These are phyloP conservation scores for Petrea volubilis DNA, from an alignment of 257 asterid genomes.

Conservation along the genomic window DNA sequence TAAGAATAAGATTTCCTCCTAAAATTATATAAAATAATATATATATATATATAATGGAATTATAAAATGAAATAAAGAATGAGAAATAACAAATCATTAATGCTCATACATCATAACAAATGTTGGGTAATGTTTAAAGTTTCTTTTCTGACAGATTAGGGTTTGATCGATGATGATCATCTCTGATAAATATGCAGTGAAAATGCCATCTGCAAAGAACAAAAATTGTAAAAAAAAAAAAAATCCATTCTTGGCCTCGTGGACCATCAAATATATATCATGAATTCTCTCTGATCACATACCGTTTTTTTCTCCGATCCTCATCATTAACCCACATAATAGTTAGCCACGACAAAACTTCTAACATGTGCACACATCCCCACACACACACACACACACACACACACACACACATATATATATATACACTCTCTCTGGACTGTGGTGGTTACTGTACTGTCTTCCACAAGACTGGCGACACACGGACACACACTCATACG, in stretches of 20 bases:
- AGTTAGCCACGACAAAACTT: background rate
- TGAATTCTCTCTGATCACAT: background rate
- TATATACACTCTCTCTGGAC: background rate
- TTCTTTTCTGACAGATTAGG: conserved; percentile 9
- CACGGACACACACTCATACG: conserved; percentile 2
- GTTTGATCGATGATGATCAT: conserved; percentile 21
- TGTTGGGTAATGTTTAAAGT: background rate
- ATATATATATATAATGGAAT: no score
- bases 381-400: background rate
- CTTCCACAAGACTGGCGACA: background rate
- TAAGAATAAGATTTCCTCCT: no score
- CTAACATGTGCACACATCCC: background rate
- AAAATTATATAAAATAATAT: no score
- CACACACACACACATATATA: background rate
- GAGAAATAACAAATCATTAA: no score
- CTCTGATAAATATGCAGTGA: conserved; percentile 19
- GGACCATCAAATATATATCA: background rate
- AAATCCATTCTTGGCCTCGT: conserved; percentile 17
- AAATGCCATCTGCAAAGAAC: background rate
- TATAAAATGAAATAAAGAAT: no score
- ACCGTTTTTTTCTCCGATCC: conserved; percentile 13
- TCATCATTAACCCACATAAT: conserved; percentile 4
- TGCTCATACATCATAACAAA: no score
- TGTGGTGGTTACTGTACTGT: background rate
- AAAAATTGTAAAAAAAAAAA: no score